Evolutionary conservation across 1,284 basidiomycete genomes (phyloP), one percentile per base, ranked within the genome.

Genomic region (Erythrobasidium hasegawianum): DNA sequence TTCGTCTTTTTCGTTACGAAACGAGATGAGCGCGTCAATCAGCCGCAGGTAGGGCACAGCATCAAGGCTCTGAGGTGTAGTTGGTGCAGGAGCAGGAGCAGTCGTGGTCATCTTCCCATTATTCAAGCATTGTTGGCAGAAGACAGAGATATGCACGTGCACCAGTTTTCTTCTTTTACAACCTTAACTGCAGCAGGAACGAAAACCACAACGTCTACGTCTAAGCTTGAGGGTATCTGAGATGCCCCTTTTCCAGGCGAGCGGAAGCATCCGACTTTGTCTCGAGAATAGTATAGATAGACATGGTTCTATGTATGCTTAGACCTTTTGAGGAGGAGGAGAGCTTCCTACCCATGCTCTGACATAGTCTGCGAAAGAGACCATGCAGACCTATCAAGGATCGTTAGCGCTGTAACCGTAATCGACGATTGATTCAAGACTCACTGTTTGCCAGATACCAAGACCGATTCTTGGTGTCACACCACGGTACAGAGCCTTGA

Each of bases 401-500:
- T n/a, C n/a, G n/a, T n/a, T n/a, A n/a, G n/a, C n/a, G n/a, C n/a
- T n/a, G n/a, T n/a, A n/a, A n/a, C n/a, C n/a, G n/a, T n/a, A n/a
- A n/a, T n/a, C n/a, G n/a, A n/a, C n/a, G n/a, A n/a, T n/a, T n/a
- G n/a, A n/a, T n/a, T n/a, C 16, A 24, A 47, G n/a, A 70, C 75
- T 71, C 52, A 77, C 82, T 11, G 93, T 95, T 79, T 95, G 92
- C 93, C 93, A 96, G 75, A 95, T 84, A 70, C 94, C 95, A 69
- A 98, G 85, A 13, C 86, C 94, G 76, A 99, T 92, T 71, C 96
- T 89, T 58, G 96, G 96, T 0, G 92, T 90, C 20, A 98, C 94
- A 75, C 96, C 96, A 68, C 96, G 87, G 83, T 98, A 99, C 39
- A 99, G 83, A 41, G 96, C 96, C 80, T 89, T 93, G 77, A 99